Evolutionary conservation across 495 filamentous ascomycete species (phyloP).

Genomic region (Rhypophila decipiens): DNA sequence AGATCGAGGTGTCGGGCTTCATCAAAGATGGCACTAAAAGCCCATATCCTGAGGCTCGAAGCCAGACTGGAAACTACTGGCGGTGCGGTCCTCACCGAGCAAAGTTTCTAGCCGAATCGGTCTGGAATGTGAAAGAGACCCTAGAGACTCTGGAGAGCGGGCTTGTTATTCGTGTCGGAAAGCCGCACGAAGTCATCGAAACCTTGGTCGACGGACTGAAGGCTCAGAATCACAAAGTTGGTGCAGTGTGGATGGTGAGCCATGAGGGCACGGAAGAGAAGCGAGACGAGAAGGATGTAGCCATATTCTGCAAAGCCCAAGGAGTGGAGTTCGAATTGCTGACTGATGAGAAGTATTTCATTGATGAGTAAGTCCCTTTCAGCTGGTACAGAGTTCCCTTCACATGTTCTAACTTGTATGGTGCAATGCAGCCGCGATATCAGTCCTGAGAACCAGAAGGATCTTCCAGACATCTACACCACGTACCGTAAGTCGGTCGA

Average conservation of each 20-base stretch:
- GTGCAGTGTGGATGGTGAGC: constrained; percentile 60
- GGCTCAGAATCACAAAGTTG: constrained; percentile 36
- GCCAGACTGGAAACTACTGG: constrained; percentile 53
- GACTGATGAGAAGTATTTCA: constrained; percentile 66
- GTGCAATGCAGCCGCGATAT: constrained; percentile 51
- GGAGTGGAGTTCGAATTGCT: constrained; percentile 53
- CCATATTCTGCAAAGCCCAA: constrained; percentile 36
- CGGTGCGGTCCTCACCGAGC: constrained; percentile 61
- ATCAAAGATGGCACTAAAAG: constrained; percentile 34
- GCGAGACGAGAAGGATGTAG: constrained; percentile 49
- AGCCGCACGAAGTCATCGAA: constrained; percentile 44
- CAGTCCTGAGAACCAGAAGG: constrained; percentile 35
- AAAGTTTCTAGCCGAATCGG: constrained; percentile 59
- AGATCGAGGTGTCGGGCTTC: constrained; percentile 67
- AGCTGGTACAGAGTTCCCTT: not conserved
- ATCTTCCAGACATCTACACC: constrained; percentile 64
- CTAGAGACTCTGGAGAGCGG: constrained; percentile 51
- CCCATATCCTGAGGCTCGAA: constrained; percentile 55
- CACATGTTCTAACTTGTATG: not conserved
- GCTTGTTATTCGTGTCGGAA: constrained; percentile 58
- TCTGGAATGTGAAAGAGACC: constrained; percentile 59
- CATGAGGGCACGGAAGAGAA: constrained; percentile 62
- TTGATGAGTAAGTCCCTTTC: constrained; percentile 62
- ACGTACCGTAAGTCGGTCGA: constrained; percentile 60
- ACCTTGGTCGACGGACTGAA: constrained; percentile 44